A percentile compares a stretch with the other conserved stretches of the same genome.
Evolutionary conservation across 208 protist genomes (phyloP).

Genomic region (Leishmania tarentolae): DNA sequence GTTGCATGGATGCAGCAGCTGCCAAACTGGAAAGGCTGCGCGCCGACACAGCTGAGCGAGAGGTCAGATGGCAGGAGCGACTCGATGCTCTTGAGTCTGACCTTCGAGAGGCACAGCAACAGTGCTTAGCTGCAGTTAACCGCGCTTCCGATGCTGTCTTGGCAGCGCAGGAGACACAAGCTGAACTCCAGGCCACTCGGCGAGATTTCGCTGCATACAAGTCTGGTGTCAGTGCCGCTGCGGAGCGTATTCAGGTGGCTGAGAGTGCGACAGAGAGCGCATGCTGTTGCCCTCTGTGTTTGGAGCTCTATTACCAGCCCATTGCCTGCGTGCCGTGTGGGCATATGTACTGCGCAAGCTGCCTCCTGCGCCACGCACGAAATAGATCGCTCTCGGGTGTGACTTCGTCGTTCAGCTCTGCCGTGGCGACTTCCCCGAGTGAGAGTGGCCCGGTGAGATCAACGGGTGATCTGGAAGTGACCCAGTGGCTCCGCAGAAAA

Average conservation of each 20-base stretch:
- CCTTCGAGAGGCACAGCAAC: background rate
- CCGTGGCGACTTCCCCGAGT: background rate
- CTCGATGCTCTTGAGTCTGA: background rate
- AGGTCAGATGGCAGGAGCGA: background rate
- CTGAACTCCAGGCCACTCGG: constrained; percentile 1
- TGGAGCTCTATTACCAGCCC: constrained; percentile 59
- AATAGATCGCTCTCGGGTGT: constrained; percentile 36
- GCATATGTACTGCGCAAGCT: constrained; percentile 78
- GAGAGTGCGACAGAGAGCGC: constrained; percentile 82
- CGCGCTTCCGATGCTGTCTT: constrained; percentile 2
- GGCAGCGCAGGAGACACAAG: constrained; percentile 10
- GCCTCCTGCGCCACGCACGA: constrained; percentile 51
- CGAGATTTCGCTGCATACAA: constrained; percentile 18
- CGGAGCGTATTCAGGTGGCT: constrained; percentile 59
- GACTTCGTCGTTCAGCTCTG: background rate
- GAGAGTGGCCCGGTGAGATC: background rate
- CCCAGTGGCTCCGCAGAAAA: constrained; percentile 11
- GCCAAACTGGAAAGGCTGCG: constrained; percentile 2
- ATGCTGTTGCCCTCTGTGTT: constrained; percentile 72
- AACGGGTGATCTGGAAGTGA: constrained; percentile 10
- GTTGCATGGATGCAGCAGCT: background rate
- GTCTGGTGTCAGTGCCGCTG: constrained; percentile 34
- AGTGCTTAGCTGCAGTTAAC: background rate
- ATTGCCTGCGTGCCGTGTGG: constrained; percentile 86
- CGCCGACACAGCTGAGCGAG: background rate